Percentiles rank a stretch among this genome's conserved stretches.
Evolutionary conservation across 2,329 filamentous ascomycete genomes (phyloP).

Genomic region (Fusarium euwallaceae): DNA sequence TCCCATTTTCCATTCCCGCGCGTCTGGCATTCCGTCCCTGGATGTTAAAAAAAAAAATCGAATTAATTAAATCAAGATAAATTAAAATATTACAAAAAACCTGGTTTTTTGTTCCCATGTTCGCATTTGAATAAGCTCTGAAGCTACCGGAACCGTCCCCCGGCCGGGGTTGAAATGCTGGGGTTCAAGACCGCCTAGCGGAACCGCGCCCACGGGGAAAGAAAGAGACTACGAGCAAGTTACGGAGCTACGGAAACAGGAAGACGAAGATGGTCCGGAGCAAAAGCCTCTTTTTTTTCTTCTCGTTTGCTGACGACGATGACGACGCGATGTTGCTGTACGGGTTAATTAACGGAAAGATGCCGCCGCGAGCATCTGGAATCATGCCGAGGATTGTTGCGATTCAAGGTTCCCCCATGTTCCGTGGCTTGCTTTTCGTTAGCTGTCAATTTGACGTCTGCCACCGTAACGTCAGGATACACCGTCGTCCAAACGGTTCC

Average conservation of each 20-base stretch:
- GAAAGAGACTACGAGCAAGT: slow-evolving; percentile 18
- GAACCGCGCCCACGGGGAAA: slow-evolving; percentile 11
- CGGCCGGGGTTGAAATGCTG: slow-evolving; percentile 10
- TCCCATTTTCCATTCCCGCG: not conserved
- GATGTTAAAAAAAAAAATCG: not conserved
- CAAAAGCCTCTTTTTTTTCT: not conserved
- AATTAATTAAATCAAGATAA: slow-evolving; percentile 6
- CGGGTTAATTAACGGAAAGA: not conserved
- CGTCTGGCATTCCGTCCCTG: slow-evolving; percentile 19
- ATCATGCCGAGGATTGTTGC: not conserved
- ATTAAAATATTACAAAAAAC: slow-evolving; percentile 9
- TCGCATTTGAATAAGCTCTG: slow-evolving; percentile 11
- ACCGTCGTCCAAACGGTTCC: slow-evolving; percentile 12
- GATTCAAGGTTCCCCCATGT: not conserved
- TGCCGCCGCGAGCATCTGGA: not conserved
- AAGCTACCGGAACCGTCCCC: slow-evolving; percentile 15
- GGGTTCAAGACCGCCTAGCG: slow-evolving; percentile 14
- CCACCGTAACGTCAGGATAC: not conserved
- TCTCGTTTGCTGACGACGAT: not conserved
- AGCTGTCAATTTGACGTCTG: slow-evolving; percentile 1
- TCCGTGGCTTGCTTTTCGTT: not conserved
- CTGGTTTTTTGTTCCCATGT: not conserved
- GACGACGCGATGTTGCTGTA: not conserved
- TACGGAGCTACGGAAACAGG: slow-evolving; percentile 3
- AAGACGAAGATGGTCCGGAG: slow-evolving; percentile 2